Evolutionary conservation across 1,284 basidiomycete genomes (phyloP), one percentile per base, ranked within the genome.

Genomic region (Pulchroboletus neoregius): DNA sequence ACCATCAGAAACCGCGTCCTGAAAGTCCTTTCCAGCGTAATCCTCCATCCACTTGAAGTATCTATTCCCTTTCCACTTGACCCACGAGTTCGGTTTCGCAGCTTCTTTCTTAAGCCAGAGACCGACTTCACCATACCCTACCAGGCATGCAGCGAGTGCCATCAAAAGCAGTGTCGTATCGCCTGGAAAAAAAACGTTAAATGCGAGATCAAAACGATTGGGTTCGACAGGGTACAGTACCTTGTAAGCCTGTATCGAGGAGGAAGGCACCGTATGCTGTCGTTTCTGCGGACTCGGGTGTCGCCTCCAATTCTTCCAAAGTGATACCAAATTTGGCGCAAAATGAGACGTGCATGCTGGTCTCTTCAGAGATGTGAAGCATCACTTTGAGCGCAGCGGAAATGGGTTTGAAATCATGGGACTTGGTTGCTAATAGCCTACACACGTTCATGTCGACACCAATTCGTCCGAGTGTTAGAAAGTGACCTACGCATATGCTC

Each of bases 41-140:
- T 87, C 87, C 24, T 90, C 79, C 49, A 94, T 91, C 92, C 93
- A 95, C 41, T 71, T 68, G 43, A 71, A 68, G 67, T 94, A 94
- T 6, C 79, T 78, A 59, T 94, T 94, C 1, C 74, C 76, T 6
- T 84, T 77, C 42, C 80, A 62, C 30, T 72, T 66, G 2, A 86
- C 79, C 73, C 80, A 79, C 34, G 69, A 72, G 30, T 73, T 65
- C 2, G 74, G 72, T 26, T 65, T 62, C 16, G 62, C 56, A 1
- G 82, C 74, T 51, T 84, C 74, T 41, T 71, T 76, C 65, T 77
- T 78, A 38, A 89, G 70, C 86, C 81, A 94, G 33, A 91, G 69
- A 0, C 93, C 94, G 0, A 95, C 90, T 65, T 96, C 91, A n/a
- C 92, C 94, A 60, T 97, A 98, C 0, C 94, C 94, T 0, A 96